A percentile compares a stretch with the other conserved stretches of the same genome.
Conservation (phyloP, 1,139 yeast species). For the Geotrichum carabidarum region DNA sequence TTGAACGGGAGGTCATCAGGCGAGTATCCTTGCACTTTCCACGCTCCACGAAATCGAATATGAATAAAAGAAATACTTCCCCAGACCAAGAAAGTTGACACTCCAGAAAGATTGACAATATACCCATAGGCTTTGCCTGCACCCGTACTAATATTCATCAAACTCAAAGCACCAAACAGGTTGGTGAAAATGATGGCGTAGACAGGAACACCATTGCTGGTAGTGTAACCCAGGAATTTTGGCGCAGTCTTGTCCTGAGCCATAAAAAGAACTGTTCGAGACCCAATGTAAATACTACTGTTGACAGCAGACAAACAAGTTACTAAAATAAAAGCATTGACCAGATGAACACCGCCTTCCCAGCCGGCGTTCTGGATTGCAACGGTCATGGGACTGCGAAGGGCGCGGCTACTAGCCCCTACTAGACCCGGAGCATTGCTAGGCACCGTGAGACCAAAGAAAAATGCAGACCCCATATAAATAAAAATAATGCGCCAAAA, state of each 20-base stretch:
- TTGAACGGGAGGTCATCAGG: constrained; percentile 50
- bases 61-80: constrained; percentile 48
- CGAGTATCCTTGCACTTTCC: constrained; percentile 46
- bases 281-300: constrained; percentile 61
- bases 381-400: constrained; percentile 71
- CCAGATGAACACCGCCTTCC: constrained; percentile 61
- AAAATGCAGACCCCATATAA: constrained; percentile 72
- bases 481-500: constrained; percentile 74
- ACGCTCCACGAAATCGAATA: constrained; percentile 50
- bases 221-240: constrained; percentile 48
- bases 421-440: constrained; percentile 53
- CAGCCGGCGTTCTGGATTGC: constrained; percentile 67
- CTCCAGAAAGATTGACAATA: constrained; percentile 72
- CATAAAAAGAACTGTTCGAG: constrained; percentile 57
- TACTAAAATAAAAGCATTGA: constrained; percentile 67
- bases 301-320: constrained; percentile 70
- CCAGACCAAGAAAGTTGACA: constrained; percentile 52
- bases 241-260: constrained; percentile 63
- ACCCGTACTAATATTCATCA: constrained; percentile 57
- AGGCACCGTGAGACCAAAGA: constrained; percentile 80
- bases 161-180: constrained; percentile 48
- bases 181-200: constrained; percentile 46
- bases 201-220: constrained; percentile 58
- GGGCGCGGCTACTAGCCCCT: constrained; percentile 40
- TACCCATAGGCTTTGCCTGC: constrained; percentile 75